Evolutionary conservation across 2,329 filamentous ascomycete genomes (phyloP), one percentile per base, ranked within the genome.

Genomic region (Colletotrichum australisinense): DNA sequence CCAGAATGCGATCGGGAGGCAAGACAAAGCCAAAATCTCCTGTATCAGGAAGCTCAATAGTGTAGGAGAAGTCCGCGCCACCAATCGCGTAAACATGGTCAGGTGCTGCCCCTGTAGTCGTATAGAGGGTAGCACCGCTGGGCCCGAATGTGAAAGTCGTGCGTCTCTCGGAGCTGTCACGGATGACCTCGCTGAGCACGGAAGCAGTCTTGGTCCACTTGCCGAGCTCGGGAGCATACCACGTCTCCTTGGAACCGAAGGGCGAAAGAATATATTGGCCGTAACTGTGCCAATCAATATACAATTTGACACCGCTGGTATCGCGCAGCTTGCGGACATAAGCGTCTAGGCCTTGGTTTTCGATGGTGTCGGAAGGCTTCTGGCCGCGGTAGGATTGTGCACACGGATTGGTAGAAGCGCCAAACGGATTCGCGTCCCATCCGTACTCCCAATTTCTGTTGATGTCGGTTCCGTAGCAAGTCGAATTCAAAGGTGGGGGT

Each of bases 401-500:
- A 79, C 38, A 88, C 26, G 87, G 86, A 75, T 88, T 80, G 1
- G 84, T 86, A 0, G 84, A 88, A 1, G 85, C 83, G 49, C 87
- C 87, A 12, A 79, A 81, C 38, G 81, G 78, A 5, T 84, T 78
- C 52, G 81, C 82, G 30, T 77, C 78, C 88, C 87, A 89, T 65
- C 80, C 81, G 72, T 84, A 87, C 56, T 84, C 83, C 87, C 87
- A 89, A 78, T 89, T 89, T 55, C 88, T 83, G 79, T 90, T 89
- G 77, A 88, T 84, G 75, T 90, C 88, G 11, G 82, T 82, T 16
- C 88, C 88, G 59, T 84, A 74, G 77, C 87, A 89, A 62, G 78
- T 78, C 11, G 69, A 69, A 12, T 75, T 28, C 1, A 77, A 78
- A 16, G 78, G 79, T 9, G 82, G 82, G 82, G 30, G 86, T 82